Evolutionary conservation across 2,329 filamentous ascomycete genomes (phyloP), one percentile per base, ranked within the genome.

Genomic region (Triangularia verruculosa): DNA sequence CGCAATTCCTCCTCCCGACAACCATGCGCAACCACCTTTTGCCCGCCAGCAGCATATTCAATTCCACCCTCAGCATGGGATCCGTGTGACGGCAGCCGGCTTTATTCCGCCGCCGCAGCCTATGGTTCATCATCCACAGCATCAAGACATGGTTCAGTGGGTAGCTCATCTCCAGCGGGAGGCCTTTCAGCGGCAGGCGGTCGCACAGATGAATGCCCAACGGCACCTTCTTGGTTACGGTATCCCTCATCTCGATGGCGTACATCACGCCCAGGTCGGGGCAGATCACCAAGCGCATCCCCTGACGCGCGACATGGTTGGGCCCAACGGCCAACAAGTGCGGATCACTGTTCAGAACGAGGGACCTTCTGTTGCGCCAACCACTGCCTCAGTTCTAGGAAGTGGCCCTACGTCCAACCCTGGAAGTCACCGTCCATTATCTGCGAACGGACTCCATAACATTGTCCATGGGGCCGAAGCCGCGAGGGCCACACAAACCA

Each of bases 241-340:
- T 9, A 17, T 47, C n/a, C 39, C 39, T 9, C 39, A 7, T 47
- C n/a, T 20, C n/a, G 39, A 20, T 8, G 39, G 39, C n/a, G 5
- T 20, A 22, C 39, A 47, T 20, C 39, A 47, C n/a, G 39, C 5
- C 39, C 39, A 17, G 7, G 39, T 47, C 39, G 39, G 39, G 11
- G 39, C n/a, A 6, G 39, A 47, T 6, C 39, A 47, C 39, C 39
- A 17, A 17, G 73, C 65, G 13, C 64, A 78, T 22, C 80, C 78
- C 9, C 76, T 83, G 20, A 77, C 80, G 8, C 80, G 80, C 30
- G 82, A 85, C 70, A 77, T 78, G 8, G 69, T 81, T 30, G 79
- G 79, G 0, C 79, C 82, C 9, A 81, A 84, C 67, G 83, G 83
- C 15, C 77, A 82, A 63, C 76, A 81, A 62, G 83, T 80, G 78